Percentiles rank a stretch among this genome's conserved stretches.
Conservation (phyloP, 768 basidiomycete genomes). For the Phylloporus sp. region DNA sequence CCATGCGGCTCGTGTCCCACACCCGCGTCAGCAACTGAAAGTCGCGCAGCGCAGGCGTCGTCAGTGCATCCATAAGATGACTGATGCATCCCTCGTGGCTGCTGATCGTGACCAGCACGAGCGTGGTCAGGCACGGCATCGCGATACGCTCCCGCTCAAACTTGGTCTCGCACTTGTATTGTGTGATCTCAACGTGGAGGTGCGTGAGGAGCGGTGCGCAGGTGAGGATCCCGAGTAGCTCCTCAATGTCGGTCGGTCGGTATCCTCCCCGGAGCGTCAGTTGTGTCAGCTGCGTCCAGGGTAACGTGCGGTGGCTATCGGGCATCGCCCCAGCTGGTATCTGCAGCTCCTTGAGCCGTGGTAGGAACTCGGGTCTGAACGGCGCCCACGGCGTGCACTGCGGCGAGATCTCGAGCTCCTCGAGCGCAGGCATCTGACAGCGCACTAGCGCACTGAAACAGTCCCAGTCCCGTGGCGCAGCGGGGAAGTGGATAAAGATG, state of each 20-base stretch:
- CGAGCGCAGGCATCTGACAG: constrained; percentile 23
- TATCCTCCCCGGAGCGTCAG: constrained; percentile 30
- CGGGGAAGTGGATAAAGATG: constrained; percentile 31
- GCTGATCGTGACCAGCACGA: constrained; percentile 30
- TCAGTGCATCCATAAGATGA: constrained; percentile 26
- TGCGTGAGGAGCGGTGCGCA: constrained; percentile 25
- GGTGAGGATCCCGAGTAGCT: constrained; percentile 23
- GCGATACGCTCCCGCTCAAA: constrained; percentile 26
- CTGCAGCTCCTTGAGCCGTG: constrained; percentile 24
- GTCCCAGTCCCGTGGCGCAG: constrained; percentile 27
- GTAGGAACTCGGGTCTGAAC: constrained; percentile 25
- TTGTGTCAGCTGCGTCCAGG: constrained; percentile 32
- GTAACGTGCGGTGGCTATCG: constrained; percentile 29
- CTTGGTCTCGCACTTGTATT: constrained; percentile 27
- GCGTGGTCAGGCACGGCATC: constrained; percentile 29
- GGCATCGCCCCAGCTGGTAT: constrained; percentile 31
- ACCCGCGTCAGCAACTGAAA: constrained; percentile 32
- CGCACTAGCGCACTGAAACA: constrained; percentile 22
- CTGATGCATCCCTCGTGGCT: constrained; percentile 26
- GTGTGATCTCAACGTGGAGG: constrained; percentile 31
- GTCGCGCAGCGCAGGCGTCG: constrained; percentile 22
- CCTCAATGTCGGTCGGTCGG: constrained; percentile 24
- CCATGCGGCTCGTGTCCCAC: constrained; percentile 30
- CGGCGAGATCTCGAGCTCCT: constrained; percentile 32
- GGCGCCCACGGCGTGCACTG: constrained; percentile 31